Percentiles rank a stretch among this genome's conserved stretches.
phyloP scores from a whole-genome alignment of 2,329 filamentous ascomycete species.

The Incumbomyces delicatus region DNA sequence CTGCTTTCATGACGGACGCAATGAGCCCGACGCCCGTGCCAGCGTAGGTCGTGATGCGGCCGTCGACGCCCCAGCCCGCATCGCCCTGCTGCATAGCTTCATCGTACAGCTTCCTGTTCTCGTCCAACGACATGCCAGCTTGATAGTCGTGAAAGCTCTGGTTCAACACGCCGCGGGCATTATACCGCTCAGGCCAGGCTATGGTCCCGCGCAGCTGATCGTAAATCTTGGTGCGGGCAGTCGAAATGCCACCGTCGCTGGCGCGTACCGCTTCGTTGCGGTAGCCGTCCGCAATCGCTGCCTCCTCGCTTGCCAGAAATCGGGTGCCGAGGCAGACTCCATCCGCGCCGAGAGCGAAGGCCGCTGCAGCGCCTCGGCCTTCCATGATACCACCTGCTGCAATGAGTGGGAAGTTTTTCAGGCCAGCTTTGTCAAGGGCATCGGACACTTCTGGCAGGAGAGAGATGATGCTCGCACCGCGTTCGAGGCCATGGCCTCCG shows the following conservation, averaged over 20 bases:
- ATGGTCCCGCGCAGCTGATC: conserved; percentile 47
- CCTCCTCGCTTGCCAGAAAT: conserved; percentile 47
- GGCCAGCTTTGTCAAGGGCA: not conserved
- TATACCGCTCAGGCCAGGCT: conserved; percentile 49
- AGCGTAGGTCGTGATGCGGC: conserved; percentile 52
- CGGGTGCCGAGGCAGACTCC: conserved; percentile 55
- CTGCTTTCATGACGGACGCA: conserved; percentile 39
- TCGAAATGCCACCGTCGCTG: conserved; percentile 43
- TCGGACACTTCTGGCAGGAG: conserved; percentile 45
- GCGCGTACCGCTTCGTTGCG: conserved; percentile 39
- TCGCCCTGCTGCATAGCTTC: conserved; percentile 43
- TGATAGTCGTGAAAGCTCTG: conserved; percentile 38
- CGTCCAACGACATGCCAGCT: conserved; percentile 28
- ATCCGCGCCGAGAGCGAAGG: conserved; percentile 41
- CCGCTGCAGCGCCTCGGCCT: conserved; percentile 42
- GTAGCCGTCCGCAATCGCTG: conserved; percentile 42
- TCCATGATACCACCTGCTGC: conserved; percentile 47
- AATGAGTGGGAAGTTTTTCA: conserved; percentile 27
- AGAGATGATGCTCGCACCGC: conserved; percentile 37
- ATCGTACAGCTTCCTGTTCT: conserved; percentile 35
- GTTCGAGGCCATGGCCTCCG: conserved; percentile 43
- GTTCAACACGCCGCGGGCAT: conserved; percentile 51
- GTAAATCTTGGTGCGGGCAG: conserved; percentile 43
- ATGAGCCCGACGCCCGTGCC: conserved; percentile 53
- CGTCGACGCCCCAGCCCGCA: conserved; percentile 43